Conservation (phyloP, 2,329 filamentous ascomycete genomes). For the Alternaria brassicae region DNA sequence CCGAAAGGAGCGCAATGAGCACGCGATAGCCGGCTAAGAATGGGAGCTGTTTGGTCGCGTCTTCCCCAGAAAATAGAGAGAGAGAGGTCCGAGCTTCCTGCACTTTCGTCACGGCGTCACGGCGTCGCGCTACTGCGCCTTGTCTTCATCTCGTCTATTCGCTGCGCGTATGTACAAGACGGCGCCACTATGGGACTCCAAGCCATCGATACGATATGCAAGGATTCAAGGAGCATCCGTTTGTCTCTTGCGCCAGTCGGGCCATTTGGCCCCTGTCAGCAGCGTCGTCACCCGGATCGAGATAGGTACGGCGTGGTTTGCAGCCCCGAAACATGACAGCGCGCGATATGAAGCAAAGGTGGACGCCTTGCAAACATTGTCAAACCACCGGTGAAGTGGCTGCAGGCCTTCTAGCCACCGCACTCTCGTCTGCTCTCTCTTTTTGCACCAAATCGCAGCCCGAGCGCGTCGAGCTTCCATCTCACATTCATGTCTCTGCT, state of each 20-base stretch:
- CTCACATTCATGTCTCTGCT: constrained; percentile 14
- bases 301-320: constrained; percentile 8
- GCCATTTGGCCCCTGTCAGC: constrained; percentile 19
- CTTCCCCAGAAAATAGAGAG: constrained; percentile 13
- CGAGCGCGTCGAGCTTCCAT: not conserved
- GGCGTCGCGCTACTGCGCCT: constrained; percentile 12
- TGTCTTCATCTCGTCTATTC: constrained; percentile 13
- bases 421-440: not conserved
- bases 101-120: constrained; percentile 11
- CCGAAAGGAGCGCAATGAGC: not conserved
- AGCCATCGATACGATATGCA: constrained; percentile 12
- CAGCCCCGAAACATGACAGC: constrained; percentile 20
- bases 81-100: constrained; percentile 15
- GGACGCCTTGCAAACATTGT: constrained; percentile 16
- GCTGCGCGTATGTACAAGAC: constrained; percentile 5
- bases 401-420: constrained; percentile 2
- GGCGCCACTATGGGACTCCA: constrained; percentile 4
- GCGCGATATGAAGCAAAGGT: constrained; percentile 12
- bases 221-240: constrained; percentile 1
- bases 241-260: constrained; percentile 14
- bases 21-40: not conserved
- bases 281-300: constrained; percentile 6
- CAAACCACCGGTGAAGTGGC: constrained; percentile 4
- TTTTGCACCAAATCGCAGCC: not conserved
- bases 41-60: constrained; percentile 8